A percentile compares a stretch with the other conserved stretches of the same genome.
Conservation (phyloP, 768 basidiomycete genomes). For the Psilocybe sp. region DNA sequence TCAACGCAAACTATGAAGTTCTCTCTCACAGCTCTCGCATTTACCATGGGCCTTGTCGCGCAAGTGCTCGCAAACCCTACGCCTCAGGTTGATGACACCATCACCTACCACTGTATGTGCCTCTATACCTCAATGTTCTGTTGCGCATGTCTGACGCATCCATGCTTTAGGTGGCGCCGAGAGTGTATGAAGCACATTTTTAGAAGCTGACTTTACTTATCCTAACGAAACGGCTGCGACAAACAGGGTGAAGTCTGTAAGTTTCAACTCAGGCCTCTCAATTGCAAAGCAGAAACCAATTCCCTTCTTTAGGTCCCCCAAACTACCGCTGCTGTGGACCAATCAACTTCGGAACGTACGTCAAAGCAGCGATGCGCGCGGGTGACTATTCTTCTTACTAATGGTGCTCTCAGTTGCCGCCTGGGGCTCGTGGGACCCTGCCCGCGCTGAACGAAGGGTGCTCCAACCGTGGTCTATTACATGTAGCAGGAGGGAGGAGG, state of each 20-base stretch:
- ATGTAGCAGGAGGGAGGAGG: no score
- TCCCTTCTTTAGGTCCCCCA: constrained; percentile 4
- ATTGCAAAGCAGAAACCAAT: no score
- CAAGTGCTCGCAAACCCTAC: constrained; percentile 8
- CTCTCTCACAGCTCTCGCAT: background rate
- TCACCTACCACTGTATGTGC: constrained; percentile 6
- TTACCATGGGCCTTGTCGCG: background rate
- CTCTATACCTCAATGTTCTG: background rate
- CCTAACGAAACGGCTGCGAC: background rate
- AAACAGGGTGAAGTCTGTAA: background rate
- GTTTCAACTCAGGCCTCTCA: background rate
- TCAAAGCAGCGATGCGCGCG: background rate
- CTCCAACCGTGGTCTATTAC: no score
- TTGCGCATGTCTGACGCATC: background rate
- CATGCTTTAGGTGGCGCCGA: constrained; percentile 4
- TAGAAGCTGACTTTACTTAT: no score
- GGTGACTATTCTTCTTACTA: background rate
- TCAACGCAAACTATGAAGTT: constrained; percentile 8
- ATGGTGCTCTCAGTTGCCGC: constrained; percentile 3
- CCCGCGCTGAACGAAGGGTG: constrained; percentile 3
- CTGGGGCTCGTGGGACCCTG: constrained; percentile 8
- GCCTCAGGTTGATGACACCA: constrained; percentile 1
- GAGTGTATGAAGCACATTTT: constrained; percentile 3
- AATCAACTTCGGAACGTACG: constrained; percentile 14
- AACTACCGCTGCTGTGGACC: constrained; percentile 18